Base-by-base conservation (phyloP, 495 filamentous ascomycete genomes). In the Daldinia vernicosa region DNA sequence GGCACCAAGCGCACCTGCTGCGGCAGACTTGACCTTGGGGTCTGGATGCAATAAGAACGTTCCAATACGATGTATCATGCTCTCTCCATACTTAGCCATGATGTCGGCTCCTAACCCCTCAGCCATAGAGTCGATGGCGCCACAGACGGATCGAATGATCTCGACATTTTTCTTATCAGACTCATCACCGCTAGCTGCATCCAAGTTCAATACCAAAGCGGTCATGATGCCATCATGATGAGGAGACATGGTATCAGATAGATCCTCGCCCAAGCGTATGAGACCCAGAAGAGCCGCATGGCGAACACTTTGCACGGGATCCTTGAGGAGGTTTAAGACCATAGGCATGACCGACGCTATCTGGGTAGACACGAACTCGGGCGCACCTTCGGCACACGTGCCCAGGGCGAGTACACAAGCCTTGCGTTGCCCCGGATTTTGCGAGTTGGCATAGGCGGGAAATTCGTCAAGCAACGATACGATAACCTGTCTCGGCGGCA, bases 371-470 rank as follows among this genome's bases (percentile, higher is more conserved):
- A 98, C 91, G 81, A 98, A 98, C 74, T 98, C 95, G 7, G 95
- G 95, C 37, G 95, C 96, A 69, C 95, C 95, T 81, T 99, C 95
- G 58, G 97, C 95, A 73, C 92, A 94, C 84, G 93, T 96, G 60
- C 95, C 95, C 4, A 99, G 84, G 7, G 95, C 91, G 69, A 98
- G 86, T 75, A 98, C 93, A 79, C 93, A 94, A 43, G 94, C 95
- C 78, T 93, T 91, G 53, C 94, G 89, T 79, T 89, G 91, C 66
- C 91, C 90, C 24, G 94, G 86, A 71, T 96, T 84, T 59, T 78
- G 76, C 74, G 85, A 88, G 74, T 84, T 88, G 77, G 94, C 90
- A 76, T 95, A 98, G 60, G 88, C 85, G 11, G 92, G 90, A 43
- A 99, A 89, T 8, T 89, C 87, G 60, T 96, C 90, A 33, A 99